Conservation (phyloP, 441 rosid species). For the Isatis lusitanica region DNA sequence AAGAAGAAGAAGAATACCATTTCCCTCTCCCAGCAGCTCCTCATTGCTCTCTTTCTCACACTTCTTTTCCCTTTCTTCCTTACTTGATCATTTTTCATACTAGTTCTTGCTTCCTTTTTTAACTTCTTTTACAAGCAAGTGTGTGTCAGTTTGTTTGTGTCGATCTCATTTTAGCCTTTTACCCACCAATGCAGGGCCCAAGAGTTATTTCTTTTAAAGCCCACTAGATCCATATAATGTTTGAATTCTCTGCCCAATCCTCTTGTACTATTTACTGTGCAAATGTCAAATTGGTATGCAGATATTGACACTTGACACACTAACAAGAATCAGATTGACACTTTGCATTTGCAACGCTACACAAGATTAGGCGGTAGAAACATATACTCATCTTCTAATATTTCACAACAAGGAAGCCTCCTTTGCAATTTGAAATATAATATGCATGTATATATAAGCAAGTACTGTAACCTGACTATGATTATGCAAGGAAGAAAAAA, state of each 20-base stretch:
- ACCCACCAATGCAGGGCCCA: neutral
- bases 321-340: neutral
- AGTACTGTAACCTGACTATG: neutral
- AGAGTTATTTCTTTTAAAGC: neutral
- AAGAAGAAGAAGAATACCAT: conserved; percentile 37
- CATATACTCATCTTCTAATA: neutral
- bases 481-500: neutral
- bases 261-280: neutral
- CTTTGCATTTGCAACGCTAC: neutral
- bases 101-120: neutral
- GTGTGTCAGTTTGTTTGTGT: neutral
- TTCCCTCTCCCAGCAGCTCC: conserved; percentile 57
- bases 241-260: neutral
- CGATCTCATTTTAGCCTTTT: neutral
- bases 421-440: neutral
- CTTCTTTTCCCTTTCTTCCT: conserved; percentile 50
- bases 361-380: neutral
- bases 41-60: conserved; percentile 48
- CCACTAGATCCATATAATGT: neutral
- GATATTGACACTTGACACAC: neutral
- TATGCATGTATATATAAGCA: neutral
- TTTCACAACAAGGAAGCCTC: neutral
- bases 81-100: conserved; percentile 32
- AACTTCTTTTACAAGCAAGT: neutral
- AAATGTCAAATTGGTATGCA: neutral